These are phyloP conservation scores for Penicillium sp. DNA, from an alignment of 2,329 filamentous ascomycete species.

Conservation along the genomic window DNA sequence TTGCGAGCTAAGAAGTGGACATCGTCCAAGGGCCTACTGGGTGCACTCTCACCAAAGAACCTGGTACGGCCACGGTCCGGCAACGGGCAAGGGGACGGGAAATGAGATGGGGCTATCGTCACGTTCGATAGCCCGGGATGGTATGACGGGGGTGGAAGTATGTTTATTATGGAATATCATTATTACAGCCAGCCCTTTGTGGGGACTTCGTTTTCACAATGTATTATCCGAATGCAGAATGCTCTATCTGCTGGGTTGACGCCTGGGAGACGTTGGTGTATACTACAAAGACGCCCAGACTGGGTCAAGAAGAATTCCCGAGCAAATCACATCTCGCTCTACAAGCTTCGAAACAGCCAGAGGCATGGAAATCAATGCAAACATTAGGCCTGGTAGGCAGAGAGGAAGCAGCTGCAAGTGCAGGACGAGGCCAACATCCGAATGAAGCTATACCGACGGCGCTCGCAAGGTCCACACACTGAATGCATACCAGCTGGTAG, in stretches of 20 bases:
- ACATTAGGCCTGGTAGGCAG: too few relatives aligned
- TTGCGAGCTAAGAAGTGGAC: slow-evolving; percentile 24
- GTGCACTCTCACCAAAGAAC: slow-evolving; percentile 22
- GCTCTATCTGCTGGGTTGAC: not conserved
- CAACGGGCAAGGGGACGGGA: slow-evolving; percentile 1
- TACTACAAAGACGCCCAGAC: not conserved
- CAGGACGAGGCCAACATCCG: not conserved
- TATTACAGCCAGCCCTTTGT: not conserved
- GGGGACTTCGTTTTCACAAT: not conserved
- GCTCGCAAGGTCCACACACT: not conserved
- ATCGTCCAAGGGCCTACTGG: slow-evolving; percentile 20
- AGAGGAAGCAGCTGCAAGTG: not conserved
- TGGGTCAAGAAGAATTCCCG: not conserved
- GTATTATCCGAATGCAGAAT: not conserved
- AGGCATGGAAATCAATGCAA: not conserved
- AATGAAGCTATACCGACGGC: not conserved
- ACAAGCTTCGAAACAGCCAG: not conserved
- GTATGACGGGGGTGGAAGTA: not conserved
- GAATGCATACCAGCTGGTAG: not conserved
- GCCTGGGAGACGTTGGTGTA: not conserved
- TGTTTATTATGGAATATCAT: not conserved
- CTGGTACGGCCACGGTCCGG: slow-evolving; percentile 10
- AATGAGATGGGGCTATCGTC: slow-evolving; percentile 8
- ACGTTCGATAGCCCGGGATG: slow-evolving; percentile 3
- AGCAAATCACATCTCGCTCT: not conserved